Conservation (phyloP, 129 eudicot species). For the Glebionis coronaria region DNA sequence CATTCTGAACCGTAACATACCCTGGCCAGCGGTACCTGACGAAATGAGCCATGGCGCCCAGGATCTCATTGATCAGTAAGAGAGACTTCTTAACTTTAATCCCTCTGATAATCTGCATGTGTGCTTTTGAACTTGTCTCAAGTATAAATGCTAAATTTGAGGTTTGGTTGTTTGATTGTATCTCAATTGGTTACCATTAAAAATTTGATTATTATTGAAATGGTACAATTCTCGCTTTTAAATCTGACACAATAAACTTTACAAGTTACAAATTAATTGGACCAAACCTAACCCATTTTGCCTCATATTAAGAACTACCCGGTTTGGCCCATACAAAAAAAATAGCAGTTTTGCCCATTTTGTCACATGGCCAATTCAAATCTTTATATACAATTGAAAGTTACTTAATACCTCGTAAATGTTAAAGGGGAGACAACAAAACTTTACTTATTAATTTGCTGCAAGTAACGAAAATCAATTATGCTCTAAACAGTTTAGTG, state of each 20-base stretch:
- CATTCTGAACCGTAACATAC: conserved; percentile 90
- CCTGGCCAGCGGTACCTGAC: conserved; percentile 93
- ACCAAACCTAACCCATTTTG: too few relatives aligned
- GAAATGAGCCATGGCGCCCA: conserved; percentile 88
- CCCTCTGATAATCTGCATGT: not conserved
- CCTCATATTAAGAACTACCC: too few relatives aligned
- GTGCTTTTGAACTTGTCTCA: conserved; percentile 4
- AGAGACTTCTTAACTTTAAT: conserved; percentile 4
- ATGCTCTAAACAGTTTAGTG: not conserved
- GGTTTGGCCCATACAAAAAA: too few relatives aligned
- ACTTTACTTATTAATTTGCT: not conserved
- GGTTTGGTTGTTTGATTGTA: not conserved
- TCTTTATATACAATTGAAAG: too few relatives aligned
- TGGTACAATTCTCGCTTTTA: not conserved
- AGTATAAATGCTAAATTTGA: too few relatives aligned
- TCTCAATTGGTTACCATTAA: not conserved
- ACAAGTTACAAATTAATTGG: too few relatives aligned
- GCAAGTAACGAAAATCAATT: not conserved
- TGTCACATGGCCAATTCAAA: too few relatives aligned
- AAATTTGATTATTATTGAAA: too few relatives aligned
- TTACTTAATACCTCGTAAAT: too few relatives aligned
- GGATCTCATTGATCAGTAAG: conserved; percentile 88
- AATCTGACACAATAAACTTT: not conserved
- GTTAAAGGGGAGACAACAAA: not conserved
- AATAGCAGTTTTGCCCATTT: too few relatives aligned